Conservation (phyloP, 2,329 filamentous ascomycete genomes). For the Cladophialophora immunda region DNA sequence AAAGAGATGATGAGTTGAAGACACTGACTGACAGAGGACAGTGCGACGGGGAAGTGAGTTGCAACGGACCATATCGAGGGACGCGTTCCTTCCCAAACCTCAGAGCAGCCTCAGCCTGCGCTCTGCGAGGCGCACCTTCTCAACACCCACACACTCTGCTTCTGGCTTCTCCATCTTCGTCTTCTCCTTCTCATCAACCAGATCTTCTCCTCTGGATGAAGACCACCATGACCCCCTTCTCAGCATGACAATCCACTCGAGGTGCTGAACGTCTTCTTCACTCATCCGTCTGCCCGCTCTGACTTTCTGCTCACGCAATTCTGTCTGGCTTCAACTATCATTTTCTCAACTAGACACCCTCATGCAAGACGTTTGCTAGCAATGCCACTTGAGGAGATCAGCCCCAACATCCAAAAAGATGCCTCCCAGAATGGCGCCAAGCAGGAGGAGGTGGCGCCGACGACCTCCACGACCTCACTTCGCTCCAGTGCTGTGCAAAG, state of each 20-base stretch:
- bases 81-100: background rate
- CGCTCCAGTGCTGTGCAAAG: conserved; percentile 65
- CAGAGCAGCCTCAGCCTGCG: background rate
- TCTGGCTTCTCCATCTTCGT: background rate
- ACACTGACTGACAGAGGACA: background rate
- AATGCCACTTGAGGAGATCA: conserved; percentile 39
- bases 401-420: conserved; percentile 33
- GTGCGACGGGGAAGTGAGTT: background rate
- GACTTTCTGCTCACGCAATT: conserved; percentile 5
- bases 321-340: background rate
- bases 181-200: background rate
- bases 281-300: background rate
- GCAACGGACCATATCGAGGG: background rate
- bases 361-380: conserved; percentile 18
- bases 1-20: background rate
- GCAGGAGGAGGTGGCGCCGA: conserved; percentile 11
- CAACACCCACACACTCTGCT: background rate
- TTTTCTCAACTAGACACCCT: background rate
- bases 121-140: background rate
- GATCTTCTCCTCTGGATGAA: background rate
- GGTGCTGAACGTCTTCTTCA: background rate
- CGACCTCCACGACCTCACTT: conserved; percentile 25
- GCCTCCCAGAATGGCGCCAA: conserved; percentile 23
- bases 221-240: background rate
- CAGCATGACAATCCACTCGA: background rate